Conservation (phyloP, 2,329 filamentous ascomycete species). For the Fusarium secorum region DNA sequence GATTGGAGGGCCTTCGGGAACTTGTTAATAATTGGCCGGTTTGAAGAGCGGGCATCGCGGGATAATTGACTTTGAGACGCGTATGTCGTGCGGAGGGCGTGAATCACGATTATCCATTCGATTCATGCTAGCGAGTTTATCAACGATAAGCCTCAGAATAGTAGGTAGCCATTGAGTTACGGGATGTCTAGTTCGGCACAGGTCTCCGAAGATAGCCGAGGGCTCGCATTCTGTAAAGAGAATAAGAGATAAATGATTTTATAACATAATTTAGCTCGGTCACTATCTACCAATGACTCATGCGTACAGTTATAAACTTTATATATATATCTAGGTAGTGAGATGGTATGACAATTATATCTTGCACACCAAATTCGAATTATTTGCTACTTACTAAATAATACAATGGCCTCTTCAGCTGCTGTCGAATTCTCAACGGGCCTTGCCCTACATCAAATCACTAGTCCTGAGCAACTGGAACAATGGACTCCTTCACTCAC, state of each 20-base stretch:
- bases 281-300: background rate
- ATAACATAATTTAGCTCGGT: background rate
- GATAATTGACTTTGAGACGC: background rate
- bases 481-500: background rate
- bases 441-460: background rate
- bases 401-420: background rate
- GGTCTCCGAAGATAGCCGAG: background rate
- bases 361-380: accelerated
- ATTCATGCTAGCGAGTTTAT: background rate
- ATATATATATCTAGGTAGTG: background rate
- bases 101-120: background rate
- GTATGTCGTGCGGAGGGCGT: background rate
- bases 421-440: background rate
- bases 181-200: background rate
- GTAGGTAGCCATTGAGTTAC: accelerated
- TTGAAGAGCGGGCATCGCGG: background rate
- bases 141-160: background rate
- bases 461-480: background rate
- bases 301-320: accelerated
- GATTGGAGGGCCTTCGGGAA: background rate
- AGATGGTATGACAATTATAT: accelerated
- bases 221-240: background rate
- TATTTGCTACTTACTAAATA: accelerated
- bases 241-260: background rate
- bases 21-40: background rate